These are phyloP conservation scores for Penicillium atrosanguineum DNA, from an alignment of 495 filamentous ascomycete species.

Conservation along the genomic window DNA sequence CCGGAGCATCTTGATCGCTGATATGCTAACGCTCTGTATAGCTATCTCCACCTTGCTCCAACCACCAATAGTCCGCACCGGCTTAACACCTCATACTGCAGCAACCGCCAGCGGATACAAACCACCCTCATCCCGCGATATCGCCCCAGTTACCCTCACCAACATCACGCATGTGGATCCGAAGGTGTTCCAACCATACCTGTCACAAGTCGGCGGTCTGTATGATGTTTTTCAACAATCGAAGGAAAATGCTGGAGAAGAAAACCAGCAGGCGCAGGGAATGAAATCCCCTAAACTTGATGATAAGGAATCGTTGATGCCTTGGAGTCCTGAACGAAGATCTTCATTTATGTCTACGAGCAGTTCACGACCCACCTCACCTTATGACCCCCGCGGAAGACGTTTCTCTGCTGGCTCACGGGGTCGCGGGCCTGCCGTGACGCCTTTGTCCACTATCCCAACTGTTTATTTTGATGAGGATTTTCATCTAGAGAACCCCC, in stretches of 20 bases:
- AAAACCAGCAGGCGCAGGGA: conserved; percentile 30
- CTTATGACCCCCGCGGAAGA: conserved; percentile 37
- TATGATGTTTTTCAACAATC: conserved; percentile 81
- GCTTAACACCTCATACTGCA: conserved; percentile 70
- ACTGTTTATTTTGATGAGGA: conserved; percentile 91
- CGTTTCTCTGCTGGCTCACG: conserved; percentile 31
- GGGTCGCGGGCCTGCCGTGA: conserved; percentile 58
- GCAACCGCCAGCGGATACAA: conserved; percentile 67
- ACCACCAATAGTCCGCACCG: conserved; percentile 85
- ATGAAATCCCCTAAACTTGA: conserved; percentile 36
- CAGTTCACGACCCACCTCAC: conserved; percentile 39
- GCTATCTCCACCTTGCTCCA: conserved; percentile 93
- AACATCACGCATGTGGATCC: conserved; percentile 82
- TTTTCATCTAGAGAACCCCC: conserved; percentile 93
- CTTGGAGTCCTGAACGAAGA: conserved; percentile 39
- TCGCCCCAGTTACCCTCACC: conserved; percentile 88
- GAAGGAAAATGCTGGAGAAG: conserved; percentile 63
- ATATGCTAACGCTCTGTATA: conserved; percentile 26
- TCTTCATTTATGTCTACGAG: conserved; percentile 34
- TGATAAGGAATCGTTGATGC: conserved; percentile 34
- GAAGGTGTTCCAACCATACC: conserved; percentile 76
- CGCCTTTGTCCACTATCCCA: conserved; percentile 89
- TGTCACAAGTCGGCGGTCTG: conserved; percentile 74
- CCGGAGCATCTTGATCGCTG: conserved; percentile 1
- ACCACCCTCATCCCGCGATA: conserved; percentile 85